Percentiles rank a stretch among this genome's conserved stretches.
Evolutionary conservation across 805 yeast species (phyloP).

Genomic region (Ogataea sp.): DNA sequence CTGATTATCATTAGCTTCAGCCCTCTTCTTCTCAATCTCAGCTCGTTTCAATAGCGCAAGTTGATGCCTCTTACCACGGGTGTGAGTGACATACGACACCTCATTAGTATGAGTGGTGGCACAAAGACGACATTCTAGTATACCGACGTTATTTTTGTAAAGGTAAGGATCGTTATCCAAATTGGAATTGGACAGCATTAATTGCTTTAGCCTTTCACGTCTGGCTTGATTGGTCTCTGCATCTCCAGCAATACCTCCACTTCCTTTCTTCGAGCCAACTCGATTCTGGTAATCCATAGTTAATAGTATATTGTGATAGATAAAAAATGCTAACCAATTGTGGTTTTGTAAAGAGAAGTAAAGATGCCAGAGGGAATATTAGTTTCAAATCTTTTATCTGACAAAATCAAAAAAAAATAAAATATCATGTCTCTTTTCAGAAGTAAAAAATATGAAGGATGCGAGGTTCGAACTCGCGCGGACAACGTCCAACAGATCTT

Average conservation of each 20-base stretch:
- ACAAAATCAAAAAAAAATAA: neutral
- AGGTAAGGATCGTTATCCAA: conserved; percentile 74
- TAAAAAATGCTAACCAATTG: no score
- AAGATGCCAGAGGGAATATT: no score
- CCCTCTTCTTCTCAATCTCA: conserved; percentile 22
- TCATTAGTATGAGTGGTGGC: conserved; percentile 75
- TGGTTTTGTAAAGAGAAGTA: no score
- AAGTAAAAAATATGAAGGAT: conserved; percentile 23
- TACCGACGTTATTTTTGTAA: conserved; percentile 74
- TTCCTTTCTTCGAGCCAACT: conserved; percentile 86
- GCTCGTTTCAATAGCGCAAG: conserved; percentile 59
- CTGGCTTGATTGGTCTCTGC: conserved; percentile 64
- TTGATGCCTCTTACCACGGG: conserved; percentile 80
- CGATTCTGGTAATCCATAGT: conserved; percentile 83
- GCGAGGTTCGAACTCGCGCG: conserved; percentile 32
- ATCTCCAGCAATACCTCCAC: conserved; percentile 80
- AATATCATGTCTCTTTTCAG: neutral
- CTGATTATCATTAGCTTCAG: conserved; percentile 1
- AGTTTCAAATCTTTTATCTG: no score
- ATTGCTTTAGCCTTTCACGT: conserved; percentile 56
- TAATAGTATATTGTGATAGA: no score
- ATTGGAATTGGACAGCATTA: conserved; percentile 43
- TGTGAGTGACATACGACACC: conserved; percentile 74
- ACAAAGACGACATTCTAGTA: conserved; percentile 78
- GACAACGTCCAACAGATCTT: conserved; percentile 27